Base-by-base conservation (phyloP, 345 rosid genomes). In the Salix viminalis region DNA sequence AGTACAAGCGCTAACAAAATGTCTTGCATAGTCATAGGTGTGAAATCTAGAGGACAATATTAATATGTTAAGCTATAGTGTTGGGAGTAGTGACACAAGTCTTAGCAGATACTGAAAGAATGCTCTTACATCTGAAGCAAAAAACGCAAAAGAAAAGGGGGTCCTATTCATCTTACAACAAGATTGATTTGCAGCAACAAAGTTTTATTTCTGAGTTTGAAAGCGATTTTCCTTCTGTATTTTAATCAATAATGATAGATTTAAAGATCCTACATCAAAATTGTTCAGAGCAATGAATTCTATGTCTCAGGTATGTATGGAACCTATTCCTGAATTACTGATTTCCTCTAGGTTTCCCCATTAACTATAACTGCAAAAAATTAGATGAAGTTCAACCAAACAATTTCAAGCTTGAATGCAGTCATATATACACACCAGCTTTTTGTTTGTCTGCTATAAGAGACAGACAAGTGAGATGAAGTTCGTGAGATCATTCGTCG, bases 1-100 rank as follows among this genome's bases (percentile, higher is more conserved):
- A 75, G 99, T 94, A 74, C 99, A 96, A 64, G 99, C 98, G 72
- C 99, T 96, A 76, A 96, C 99, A 86, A 96, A 96, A 71, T 96
- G 99, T 80, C 98, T 90, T 76, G 98, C 99, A 80, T 96, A 96
- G 86, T 96, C 99, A 83, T 96, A 96, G 56, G 98, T 96, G 69
- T 96, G 99, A 80, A 96, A 96, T 46, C 99, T 96, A 76, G 67
- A 65, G 42, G 34, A 56, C 5, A 64, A 73, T 60, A 32, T 52
- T 23, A 67, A 67, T 9, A 18, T 37, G 44, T 58, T 48, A n/a
- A 60, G 28, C 26, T 58, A 19, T 7, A 6, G 10, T 23, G 37
- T 41, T 61, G 23, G 19, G 30, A 23, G 67, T 23, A 50, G 19
- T 69, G 24, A 41, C 37, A 41, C 32, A n/a, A 21, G 65, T 26